These are phyloP conservation scores for Hygrophorus pudorinus DNA, from an alignment of 768 basidiomycete species.

Conservation along the genomic window DNA sequence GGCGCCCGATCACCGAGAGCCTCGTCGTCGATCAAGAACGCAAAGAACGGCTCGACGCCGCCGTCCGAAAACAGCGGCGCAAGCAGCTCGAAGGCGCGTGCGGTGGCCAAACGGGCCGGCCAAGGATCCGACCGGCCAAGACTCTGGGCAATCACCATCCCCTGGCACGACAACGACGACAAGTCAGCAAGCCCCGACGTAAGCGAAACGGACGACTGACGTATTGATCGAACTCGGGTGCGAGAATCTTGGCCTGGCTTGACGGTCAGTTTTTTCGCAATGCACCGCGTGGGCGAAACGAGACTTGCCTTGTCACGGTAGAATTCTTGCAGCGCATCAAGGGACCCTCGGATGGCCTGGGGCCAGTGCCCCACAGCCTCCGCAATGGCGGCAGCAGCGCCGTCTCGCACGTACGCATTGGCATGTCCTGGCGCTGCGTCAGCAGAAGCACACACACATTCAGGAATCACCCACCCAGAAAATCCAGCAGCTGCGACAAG, in stretches of 20 bases:
- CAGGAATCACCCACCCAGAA: slow-evolving; percentile 48
- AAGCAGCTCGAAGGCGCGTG: slow-evolving; percentile 54
- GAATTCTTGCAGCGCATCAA: slow-evolving; percentile 50
- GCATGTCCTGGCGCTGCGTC: slow-evolving; percentile 49
- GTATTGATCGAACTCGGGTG: slow-evolving; percentile 90
- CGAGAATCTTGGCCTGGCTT: slow-evolving; percentile 66
- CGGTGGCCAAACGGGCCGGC: slow-evolving; percentile 70
- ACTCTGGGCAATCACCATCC: slow-evolving; percentile 85
- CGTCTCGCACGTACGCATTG: slow-evolving; percentile 69
- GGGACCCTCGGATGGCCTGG: slow-evolving; percentile 33
- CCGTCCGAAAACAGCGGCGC: slow-evolving; percentile 54
- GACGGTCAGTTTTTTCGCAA: background rate
- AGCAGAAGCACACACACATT: background rate
- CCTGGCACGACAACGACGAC: slow-evolving; percentile 35
- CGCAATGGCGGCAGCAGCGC: slow-evolving; percentile 62
- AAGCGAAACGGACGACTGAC: slow-evolving; percentile 34
- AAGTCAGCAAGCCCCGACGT: background rate
- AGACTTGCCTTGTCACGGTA: slow-evolving; percentile 72
- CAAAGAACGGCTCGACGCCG: slow-evolving; percentile 66
- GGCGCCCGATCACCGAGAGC: slow-evolving; percentile 79
- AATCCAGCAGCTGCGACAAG: slow-evolving; percentile 46
- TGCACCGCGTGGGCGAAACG: background rate
- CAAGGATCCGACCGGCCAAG: slow-evolving; percentile 87
- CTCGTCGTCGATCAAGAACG: slow-evolving; percentile 76
- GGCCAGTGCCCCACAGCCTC: slow-evolving; percentile 72